These are phyloP conservation scores for Zygotorulaspora florentina DNA, from an alignment of 805 yeast species.

Conservation along the genomic window DNA sequence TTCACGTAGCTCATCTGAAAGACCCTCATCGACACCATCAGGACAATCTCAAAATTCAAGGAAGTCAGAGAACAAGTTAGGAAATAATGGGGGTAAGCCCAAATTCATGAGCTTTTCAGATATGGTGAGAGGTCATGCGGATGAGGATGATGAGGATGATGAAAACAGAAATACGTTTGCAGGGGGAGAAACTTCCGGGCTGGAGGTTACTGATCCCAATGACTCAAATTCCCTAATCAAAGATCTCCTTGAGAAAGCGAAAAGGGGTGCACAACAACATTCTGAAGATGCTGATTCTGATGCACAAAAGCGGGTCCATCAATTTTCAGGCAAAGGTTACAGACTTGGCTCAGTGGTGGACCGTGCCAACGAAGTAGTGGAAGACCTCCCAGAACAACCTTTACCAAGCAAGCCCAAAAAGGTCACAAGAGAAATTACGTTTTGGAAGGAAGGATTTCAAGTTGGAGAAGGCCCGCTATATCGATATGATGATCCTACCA, in stretches of 20 bases:
- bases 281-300: constrained; percentile 23
- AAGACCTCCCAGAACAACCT: constrained; percentile 34
- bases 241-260: constrained; percentile 63
- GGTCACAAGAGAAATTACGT: constrained; percentile 78
- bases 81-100: constrained; percentile 10
- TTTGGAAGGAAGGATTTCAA: constrained; percentile 95
- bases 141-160: constrained; percentile 45
- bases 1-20: constrained; percentile 1
- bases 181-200: constrained; percentile 66
- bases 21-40: constrained; percentile 11
- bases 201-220: constrained; percentile 74
- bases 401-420: constrained; percentile 38
- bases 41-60: constrained; percentile 6
- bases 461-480: constrained; percentile 87
- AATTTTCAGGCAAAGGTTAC: constrained; percentile 40
- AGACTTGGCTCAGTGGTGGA: constrained; percentile 38
- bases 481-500: constrained; percentile 90
- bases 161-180: constrained; percentile 62
- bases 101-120: constrained; percentile 41
- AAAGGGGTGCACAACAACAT: constrained; percentile 53
- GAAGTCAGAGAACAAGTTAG: not conserved
- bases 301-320: constrained; percentile 28
- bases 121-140: constrained; percentile 35
- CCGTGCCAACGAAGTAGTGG: constrained; percentile 34
- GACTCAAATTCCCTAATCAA: constrained; percentile 43